Evolutionary conservation across 352 stramenopile species (phyloP).

Genomic region (Globisporangium alternatum): DNA sequence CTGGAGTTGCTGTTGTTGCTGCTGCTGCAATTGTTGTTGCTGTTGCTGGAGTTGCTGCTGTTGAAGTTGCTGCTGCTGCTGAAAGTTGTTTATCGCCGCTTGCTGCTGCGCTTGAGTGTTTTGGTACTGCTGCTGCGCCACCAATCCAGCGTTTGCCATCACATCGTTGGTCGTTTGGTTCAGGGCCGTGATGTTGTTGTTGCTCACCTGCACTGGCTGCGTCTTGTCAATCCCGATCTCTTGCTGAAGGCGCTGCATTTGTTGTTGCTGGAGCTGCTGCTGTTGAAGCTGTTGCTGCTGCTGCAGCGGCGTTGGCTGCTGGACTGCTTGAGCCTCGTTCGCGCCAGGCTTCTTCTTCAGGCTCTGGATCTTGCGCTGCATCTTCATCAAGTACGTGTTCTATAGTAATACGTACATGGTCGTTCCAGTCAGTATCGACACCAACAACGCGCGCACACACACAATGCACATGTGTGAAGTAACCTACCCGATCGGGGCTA

Average conservation of each 20-base stretch:
- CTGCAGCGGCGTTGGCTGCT: constrained; percentile 24
- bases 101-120: constrained; percentile 28
- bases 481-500: constrained; percentile 56
- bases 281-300: constrained; percentile 22
- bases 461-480: not conserved
- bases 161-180: constrained; percentile 22
- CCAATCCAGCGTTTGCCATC: constrained; percentile 12
- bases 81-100: constrained; percentile 50
- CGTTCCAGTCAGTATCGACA: not conserved
- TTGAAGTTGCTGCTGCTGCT: constrained; percentile 34
- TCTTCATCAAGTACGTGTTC: constrained; percentile 80
- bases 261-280: constrained; percentile 30
- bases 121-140: constrained; percentile 25
- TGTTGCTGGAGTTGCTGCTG: constrained; percentile 17
- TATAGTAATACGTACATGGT: constrained; percentile 16
- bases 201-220: constrained; percentile 5
- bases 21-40: constrained; percentile 8
- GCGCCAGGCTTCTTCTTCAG: constrained; percentile 68
- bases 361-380: constrained; percentile 82
- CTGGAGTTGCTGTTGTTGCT: constrained; percentile 18
- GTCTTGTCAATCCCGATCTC: constrained; percentile 14
- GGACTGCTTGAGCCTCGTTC: constrained; percentile 22
- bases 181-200: constrained; percentile 19
- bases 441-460: not conserved
- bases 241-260: constrained; percentile 17